These are phyloP conservation scores for Elsinoe perseae DNA, from an alignment of 2,329 filamentous ascomycete species.

Conservation along the genomic window DNA sequence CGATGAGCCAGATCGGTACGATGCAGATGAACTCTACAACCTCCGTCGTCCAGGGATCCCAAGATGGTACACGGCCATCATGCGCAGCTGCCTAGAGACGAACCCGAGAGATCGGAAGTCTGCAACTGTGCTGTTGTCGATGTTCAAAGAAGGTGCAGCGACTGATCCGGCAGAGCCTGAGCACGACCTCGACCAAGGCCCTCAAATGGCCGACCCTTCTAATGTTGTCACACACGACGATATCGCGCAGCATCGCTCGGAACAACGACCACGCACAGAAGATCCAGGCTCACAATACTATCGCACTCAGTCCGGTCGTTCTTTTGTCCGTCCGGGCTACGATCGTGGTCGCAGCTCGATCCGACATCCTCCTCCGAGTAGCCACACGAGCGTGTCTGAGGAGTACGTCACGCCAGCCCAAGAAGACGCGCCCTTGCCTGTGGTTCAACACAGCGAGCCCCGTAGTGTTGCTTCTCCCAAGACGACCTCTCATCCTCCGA, in stretches of 20 bases:
- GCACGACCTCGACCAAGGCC: background rate
- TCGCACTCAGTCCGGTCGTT: background rate
- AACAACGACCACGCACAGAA: background rate
- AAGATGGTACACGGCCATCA: slow-evolving; percentile 67
- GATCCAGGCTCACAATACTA: background rate
- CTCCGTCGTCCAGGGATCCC: slow-evolving; percentile 56
- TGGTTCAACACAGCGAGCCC: background rate
- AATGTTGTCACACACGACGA: background rate
- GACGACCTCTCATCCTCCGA: background rate
- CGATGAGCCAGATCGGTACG: slow-evolving; percentile 67
- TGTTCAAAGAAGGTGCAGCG: slow-evolving; percentile 43
- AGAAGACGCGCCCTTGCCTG: background rate
- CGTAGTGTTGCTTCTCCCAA: background rate
- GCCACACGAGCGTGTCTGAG: background rate
- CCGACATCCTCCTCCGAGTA: background rate
- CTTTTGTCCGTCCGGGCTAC: background rate
- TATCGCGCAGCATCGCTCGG: background rate
- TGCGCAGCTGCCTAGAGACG: slow-evolving; percentile 67
- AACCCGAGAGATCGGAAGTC: slow-evolving; percentile 65
- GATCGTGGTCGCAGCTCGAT: slow-evolving; percentile 3
- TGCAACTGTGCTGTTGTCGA: slow-evolving; percentile 61
- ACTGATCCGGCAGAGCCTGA: background rate
- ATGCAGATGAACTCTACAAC: slow-evolving; percentile 51
- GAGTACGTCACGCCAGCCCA: background rate
- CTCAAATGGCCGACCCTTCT: background rate